phyloP scores from a whole-genome alignment of 148 eudicot species.

The Vaccinium darrowii region DNA sequence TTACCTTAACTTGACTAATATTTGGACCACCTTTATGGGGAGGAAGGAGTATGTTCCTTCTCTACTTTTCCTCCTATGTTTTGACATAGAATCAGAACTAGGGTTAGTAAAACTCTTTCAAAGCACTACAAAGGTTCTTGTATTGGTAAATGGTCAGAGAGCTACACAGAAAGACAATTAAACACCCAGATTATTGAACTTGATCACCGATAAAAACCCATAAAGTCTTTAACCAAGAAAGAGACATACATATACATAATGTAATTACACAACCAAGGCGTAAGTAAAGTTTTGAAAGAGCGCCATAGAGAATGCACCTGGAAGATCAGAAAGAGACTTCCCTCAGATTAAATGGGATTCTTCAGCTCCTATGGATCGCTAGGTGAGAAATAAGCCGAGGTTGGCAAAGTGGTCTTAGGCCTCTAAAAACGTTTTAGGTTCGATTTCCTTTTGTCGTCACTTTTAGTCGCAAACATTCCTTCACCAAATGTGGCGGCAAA shows the following conservation, averaged over 20 bases:
- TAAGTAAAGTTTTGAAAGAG: background rate
- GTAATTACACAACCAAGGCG: background rate
- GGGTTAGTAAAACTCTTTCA: background rate
- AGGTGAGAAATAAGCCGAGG: no score
- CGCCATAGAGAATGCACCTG: background rate
- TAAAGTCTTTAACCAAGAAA: background rate
- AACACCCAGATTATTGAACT: constrained; percentile 9
- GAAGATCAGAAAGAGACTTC: background rate
- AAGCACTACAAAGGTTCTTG: background rate
- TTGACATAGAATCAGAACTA: background rate
- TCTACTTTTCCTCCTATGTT: background rate
- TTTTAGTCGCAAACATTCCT: no score
- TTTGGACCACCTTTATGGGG: no score
- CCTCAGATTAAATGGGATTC: background rate
- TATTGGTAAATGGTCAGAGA: background rate
- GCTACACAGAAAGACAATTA: background rate
- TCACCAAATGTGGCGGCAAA: no score
- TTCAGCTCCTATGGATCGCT: background rate
- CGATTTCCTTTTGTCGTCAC: no score
- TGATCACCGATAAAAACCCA: background rate
- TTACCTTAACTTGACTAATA: background rate
- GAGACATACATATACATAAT: background rate
- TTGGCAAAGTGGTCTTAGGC: no score
- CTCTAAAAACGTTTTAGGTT: no score
- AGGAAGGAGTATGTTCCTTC: background rate